Base-by-base conservation (phyloP, 768 basidiomycete genomes). In the Amylocystis lapponica region DNA sequence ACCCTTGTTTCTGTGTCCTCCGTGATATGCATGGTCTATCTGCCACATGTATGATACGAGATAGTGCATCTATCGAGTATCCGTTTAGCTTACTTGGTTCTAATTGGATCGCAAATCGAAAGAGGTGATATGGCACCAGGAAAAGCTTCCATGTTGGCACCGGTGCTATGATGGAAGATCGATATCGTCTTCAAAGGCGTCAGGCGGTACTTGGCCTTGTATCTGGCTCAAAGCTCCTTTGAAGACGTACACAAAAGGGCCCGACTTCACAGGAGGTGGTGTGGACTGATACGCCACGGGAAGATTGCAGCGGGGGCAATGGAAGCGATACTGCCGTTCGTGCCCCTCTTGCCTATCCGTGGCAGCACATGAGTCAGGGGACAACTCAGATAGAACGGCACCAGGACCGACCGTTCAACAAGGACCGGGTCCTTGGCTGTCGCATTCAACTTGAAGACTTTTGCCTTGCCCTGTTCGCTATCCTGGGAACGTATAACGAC, bases 361-460 rank as follows among this genome's bases (percentile, higher is more conserved):
- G n/a, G 59, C 43, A 43, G 37, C 19, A 47, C 23, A 35, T 38
- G n/a, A 34, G 26, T 48, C 33, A 48, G 35, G 17, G 39, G 37
- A 16, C 4, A 37, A 29, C 30, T 43, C 54, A 59, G 42, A 50
- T 23, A 48, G 37, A 56, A 30, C 16, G 19, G 29, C 17, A 27
- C 35, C 47, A 42, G 26, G 10, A 64, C 73, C 57, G 58, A 88
- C 90, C 89, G 78, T 68, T 92, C 83, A 16, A 93, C 59, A 16
- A 93, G 70, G 48, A 90, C 73, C 26, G 86, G 79, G 10, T 86
- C 81, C 23, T 73, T 72, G 25, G 76, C 54, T 14, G 71, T 70
- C 2, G 86, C 88, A 55, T 94, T 95, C 56, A 95, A 60, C 63
- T 95, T 96, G 78, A 93, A 94, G 9, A 90, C 69, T 57, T 79